Percentiles rank a stretch among this genome's conserved stretches.
Conservation (phyloP, 805 yeast genomes). For the Myxozyma nipponensis region DNA sequence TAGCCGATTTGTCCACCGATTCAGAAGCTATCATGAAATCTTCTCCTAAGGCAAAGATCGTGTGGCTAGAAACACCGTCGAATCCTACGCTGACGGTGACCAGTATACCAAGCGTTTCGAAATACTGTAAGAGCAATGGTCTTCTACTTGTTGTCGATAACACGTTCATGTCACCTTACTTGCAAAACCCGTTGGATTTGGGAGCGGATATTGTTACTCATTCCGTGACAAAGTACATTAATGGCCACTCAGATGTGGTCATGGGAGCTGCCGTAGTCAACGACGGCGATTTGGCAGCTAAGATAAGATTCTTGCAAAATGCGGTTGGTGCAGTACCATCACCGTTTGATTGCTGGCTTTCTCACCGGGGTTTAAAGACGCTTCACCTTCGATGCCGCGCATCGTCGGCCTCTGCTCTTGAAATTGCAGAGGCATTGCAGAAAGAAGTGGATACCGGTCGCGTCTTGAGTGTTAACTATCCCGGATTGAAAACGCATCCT, state of each 20-base stretch:
- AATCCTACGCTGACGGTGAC: constrained; percentile 82
- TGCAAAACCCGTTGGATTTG: constrained; percentile 73
- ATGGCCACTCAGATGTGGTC: constrained; percentile 90
- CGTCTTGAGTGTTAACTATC: constrained; percentile 73
- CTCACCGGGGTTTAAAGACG: constrained; percentile 88
- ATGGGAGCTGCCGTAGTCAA: constrained; percentile 78
- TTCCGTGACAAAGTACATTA: constrained; percentile 85
- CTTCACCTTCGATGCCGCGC: constrained; percentile 74
- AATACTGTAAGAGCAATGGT: constrained; percentile 49
- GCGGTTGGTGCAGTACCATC: constrained; percentile 88
- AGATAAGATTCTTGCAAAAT: constrained; percentile 73
- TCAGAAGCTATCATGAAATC: constrained; percentile 52
- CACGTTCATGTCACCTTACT: constrained; percentile 82
- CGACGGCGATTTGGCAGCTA: constrained; percentile 55
- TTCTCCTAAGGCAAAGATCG: constrained; percentile 51
- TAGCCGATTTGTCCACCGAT: constrained; percentile 59
- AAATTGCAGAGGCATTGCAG: constrained; percentile 62
- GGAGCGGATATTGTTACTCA: constrained; percentile 89
- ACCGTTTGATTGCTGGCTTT: constrained; percentile 88
- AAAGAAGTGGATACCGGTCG: constrained; percentile 40
- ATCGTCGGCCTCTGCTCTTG: constrained; percentile 61
- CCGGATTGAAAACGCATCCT: constrained; percentile 65
- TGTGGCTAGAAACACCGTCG: constrained; percentile 87
- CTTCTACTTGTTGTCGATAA: constrained; percentile 71
- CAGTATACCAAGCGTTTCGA: constrained; percentile 61